A percentile compares a stretch with the other conserved stretches of the same genome.
phyloP scores from a whole-genome alignment of 805 yeast species.

The Barnettozyma sucrosica region DNA sequence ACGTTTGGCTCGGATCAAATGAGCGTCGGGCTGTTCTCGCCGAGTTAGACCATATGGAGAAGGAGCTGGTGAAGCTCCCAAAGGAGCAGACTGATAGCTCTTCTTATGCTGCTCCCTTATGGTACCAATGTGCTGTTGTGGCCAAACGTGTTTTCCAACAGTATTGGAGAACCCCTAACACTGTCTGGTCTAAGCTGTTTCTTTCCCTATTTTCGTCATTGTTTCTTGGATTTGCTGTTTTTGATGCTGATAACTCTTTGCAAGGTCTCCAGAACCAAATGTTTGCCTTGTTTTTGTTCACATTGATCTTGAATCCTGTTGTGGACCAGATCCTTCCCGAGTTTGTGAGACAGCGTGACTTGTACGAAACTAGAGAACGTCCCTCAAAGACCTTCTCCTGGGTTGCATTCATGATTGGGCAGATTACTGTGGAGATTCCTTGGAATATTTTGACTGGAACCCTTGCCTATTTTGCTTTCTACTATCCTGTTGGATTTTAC shows the following conservation, averaged over 20 bases:
- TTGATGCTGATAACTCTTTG: conserved; percentile 53
- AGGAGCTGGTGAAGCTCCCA: conserved; percentile 40
- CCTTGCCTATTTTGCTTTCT: conserved; percentile 52
- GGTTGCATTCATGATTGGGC: conserved; percentile 56
- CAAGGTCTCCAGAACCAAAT: conserved; percentile 80
- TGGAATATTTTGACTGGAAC: conserved; percentile 60
- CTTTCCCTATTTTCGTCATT: conserved; percentile 51
- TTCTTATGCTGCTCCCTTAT: conserved; percentile 42
- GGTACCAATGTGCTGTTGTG: conserved; percentile 40
- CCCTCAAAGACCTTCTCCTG: conserved; percentile 69
- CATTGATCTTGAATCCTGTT: conserved; percentile 49
- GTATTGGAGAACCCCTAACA: conserved; percentile 61
- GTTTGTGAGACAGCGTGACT: conserved; percentile 54
- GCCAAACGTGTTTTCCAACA: conserved; percentile 54
- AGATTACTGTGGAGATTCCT: conserved; percentile 60
- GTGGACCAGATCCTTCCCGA: conserved; percentile 60
- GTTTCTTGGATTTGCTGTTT: conserved; percentile 71
- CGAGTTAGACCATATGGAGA: conserved; percentile 62
- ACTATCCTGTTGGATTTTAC: conserved; percentile 69
- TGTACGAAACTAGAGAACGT: conserved; percentile 69
- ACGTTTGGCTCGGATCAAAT: conserved; percentile 69
- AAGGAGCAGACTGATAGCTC: conserved; percentile 27
- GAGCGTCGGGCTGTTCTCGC: conserved; percentile 53
- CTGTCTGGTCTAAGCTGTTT: conserved; percentile 52
- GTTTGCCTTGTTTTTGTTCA: conserved; percentile 68